Evolutionary conservation across 345 rosid species (phyloP).

Genomic region (Aegle marmelos): DNA sequence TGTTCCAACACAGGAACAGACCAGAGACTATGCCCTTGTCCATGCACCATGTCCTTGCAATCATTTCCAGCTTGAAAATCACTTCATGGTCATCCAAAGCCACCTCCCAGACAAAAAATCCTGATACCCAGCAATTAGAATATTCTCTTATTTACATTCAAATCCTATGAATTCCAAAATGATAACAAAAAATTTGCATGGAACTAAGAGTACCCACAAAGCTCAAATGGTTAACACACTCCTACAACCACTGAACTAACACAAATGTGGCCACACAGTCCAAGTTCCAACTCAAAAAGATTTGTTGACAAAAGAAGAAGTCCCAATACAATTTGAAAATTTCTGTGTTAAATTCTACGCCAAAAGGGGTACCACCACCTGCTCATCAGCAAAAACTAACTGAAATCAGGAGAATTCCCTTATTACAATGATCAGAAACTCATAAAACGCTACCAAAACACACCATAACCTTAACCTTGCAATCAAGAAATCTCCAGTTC

Average conservation of each 20-base stretch:
- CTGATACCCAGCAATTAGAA: constrained; percentile 17
- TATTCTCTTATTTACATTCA: constrained; percentile 11
- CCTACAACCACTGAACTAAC: constrained; percentile 17
- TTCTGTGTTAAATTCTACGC: not conserved
- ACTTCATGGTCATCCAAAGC: constrained; percentile 25
- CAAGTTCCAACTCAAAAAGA: constrained; percentile 11
- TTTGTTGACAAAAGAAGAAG: constrained; percentile 18
- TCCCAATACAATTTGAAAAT: constrained; percentile 6
- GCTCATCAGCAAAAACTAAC: constrained; percentile 26
- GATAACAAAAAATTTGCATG: not conserved
- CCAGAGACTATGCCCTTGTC: constrained; percentile 52
- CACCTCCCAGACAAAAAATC: constrained; percentile 22
- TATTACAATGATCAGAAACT: constrained; percentile 17
- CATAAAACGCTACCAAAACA: constrained; percentile 17
- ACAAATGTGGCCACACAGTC: constrained; percentile 10
- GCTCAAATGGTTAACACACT: constrained; percentile 8
- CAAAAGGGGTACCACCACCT: constrained; percentile 20
- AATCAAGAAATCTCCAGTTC: constrained; percentile 10
- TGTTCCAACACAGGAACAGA: constrained; percentile 59
- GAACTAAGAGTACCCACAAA: constrained; percentile 2
- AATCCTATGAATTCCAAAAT: not conserved
- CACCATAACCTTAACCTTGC: constrained; percentile 7
- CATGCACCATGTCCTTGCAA: constrained; percentile 52
- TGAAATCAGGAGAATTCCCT: constrained; percentile 21
- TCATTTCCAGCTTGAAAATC: constrained; percentile 43